Base-by-base conservation (phyloP, 1,284 basidiomycete species). In the Apiotrichum gracile region DNA sequence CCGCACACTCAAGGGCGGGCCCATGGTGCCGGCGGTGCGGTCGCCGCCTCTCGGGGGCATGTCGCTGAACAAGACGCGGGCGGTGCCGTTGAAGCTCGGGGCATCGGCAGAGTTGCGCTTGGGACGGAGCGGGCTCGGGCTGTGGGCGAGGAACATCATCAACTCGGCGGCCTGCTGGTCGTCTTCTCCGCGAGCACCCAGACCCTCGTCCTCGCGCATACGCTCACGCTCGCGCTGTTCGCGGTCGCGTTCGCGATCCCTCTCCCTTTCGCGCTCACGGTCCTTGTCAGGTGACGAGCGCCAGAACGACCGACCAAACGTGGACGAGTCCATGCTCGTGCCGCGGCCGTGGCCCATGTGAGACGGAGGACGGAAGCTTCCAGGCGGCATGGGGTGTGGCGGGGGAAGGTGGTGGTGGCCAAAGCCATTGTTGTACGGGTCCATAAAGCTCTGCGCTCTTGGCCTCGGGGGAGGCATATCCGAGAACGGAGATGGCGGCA, bases 81-180 rank as follows among this genome's bases (percentile, higher is more conserved):
- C 69, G 2, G 66, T 62, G 14, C 53, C 50, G 1, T 61, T 57
- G n/a, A 63, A 54, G 19, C 55, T 49, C 17, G 51, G 31, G 4
- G 31, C 48, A 13, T 37, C 50, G 4, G 55, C 58, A 6, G 47
- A 44, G 29, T 55, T 50, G 14, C 57, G 54, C 51, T 55, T 59
- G 8, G 53, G 50, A n/a, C 49, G 56, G n/a, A 38, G 35, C 1
- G 55, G 68, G 26, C 65, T 67, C 10, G 73, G 73, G n/a, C 66
- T 69, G 52, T 72, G 70, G 2, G 73, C 73, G 14, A 75, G 60
- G 55, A 72, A 75, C 65, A 75, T 73, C 73, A 75, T 75, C 46
- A 75, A 58, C 51, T 75, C 73, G 22, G 67, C 73, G 1, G 73
- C 73, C 34, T 59, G 57, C 53, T 69, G 64, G 56, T 75, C 72